Conservation (phyloP, 1,284 basidiomycete species). For the Sparassis latifolia region DNA sequence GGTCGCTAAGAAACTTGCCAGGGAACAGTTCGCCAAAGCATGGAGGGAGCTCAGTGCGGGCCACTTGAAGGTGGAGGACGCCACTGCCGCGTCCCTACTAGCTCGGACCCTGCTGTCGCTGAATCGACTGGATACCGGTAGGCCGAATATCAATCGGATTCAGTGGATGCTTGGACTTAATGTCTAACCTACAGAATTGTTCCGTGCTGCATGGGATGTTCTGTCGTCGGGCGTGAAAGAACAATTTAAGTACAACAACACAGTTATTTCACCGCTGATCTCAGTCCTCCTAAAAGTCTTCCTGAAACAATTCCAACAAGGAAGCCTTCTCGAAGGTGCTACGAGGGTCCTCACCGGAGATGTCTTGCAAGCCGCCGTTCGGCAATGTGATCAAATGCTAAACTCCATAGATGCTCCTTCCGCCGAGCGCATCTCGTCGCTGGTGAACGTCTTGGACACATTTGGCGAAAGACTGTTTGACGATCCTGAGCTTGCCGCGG, state of each 20-base stretch:
- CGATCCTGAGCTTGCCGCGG: slow-evolving; percentile 32
- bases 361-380: slow-evolving; percentile 24
- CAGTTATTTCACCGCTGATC: slow-evolving; percentile 26
- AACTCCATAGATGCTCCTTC: slow-evolving; percentile 11
- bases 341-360: slow-evolving; percentile 18
- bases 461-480: slow-evolving; percentile 38
- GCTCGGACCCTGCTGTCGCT: slow-evolving; percentile 38
- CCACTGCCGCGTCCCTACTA: slow-evolving; percentile 37
- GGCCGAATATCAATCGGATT: slow-evolving; percentile 7
- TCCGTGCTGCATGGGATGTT: slow-evolving; percentile 39
- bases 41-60: slow-evolving; percentile 41
- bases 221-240: slow-evolving; percentile 25
- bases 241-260: slow-evolving; percentile 10
- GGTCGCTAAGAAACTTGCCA: slow-evolving; percentile 28
- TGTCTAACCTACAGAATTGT: slow-evolving; percentile 28
- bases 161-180: not conserved
- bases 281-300: slow-evolving; percentile 39
- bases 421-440: slow-evolving; percentile 12
- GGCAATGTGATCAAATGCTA: slow-evolving; percentile 24
- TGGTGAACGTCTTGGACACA: slow-evolving; percentile 33
- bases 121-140: slow-evolving; percentile 36
- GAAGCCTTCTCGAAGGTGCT: slow-evolving; percentile 21
- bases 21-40: slow-evolving; percentile 39
- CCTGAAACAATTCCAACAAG: slow-evolving; percentile 23
- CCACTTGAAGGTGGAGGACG: slow-evolving; percentile 42